Evolutionary conservation across 768 basidiomycete species (phyloP), one percentile per base, ranked within the genome.

Genomic region (Lactarius hengduanensis): DNA sequence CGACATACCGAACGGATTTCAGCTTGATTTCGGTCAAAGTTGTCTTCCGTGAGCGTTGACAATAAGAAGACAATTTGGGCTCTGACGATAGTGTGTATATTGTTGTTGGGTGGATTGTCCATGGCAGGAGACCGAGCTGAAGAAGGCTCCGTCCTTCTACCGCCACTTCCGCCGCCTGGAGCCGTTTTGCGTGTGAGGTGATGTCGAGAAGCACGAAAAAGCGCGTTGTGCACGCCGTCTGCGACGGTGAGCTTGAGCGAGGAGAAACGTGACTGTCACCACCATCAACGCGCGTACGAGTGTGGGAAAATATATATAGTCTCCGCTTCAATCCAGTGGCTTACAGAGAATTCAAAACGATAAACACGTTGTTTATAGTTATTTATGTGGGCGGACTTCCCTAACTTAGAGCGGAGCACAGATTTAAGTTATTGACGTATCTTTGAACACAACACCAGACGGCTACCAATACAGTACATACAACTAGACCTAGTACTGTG

Each of bases 21-120:
- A 64, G 86, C 80, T 76, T 95, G 90, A 78, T 97, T 94, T 75
- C 92, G 86, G 75, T 93, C 92, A 76, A 94, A 99, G 79, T 94
- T 95, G 73, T 98, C 96, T 79, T 98, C 96, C 66, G 93, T 94
- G 68, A 98, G 86, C 32, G 94, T 98, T 34, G 93, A 94, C 71
- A 99, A 85, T 65, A 98, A 84, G 79, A 99, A 98, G 71, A 96
- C 95, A 75, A 99, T 96, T 83, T 99, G 96, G 67, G 96, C 91
- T 79, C 92, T 92, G 80, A 94, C 92, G 77, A 94, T 94, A 76
- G 91, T 93, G 78, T 92, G 88, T 75, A 94, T 92, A 77, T 91
- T 92, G 76, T 89, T 87, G 75, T 78, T 88, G 79, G 89, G 85
- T 82, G 89, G 86, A 76, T 85, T 90, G 81, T 92, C 91, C 91